Evolutionary conservation across 2,329 filamentous ascomycete genomes (phyloP).

Genomic region (Sarocladiaceae sp.): DNA sequence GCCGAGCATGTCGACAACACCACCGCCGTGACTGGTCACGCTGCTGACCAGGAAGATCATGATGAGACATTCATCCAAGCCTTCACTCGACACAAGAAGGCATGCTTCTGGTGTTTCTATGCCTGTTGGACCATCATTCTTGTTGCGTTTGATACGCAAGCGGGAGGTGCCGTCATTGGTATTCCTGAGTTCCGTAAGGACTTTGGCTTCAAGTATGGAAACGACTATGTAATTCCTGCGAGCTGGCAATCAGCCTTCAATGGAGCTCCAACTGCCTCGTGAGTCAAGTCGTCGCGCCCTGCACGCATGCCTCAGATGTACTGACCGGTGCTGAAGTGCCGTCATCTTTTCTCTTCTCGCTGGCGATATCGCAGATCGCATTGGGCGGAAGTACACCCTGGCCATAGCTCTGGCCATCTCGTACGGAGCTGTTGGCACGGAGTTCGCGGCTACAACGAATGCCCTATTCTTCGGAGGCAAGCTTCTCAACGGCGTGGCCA

Average conservation of each 20-base stretch:
- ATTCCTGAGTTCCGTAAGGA: conserved; percentile 42
- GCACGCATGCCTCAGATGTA: conserved; percentile 10
- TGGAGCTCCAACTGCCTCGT: conserved; percentile 35
- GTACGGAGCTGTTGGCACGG: conserved; percentile 33
- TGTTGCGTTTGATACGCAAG: conserved; percentile 36
- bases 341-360: conserved; percentile 20
- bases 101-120: conserved; percentile 31
- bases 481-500: conserved; percentile 36
- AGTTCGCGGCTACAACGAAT: conserved; percentile 36
- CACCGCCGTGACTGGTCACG: conserved; percentile 12
- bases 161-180: conserved; percentile 33
- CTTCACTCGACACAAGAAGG: conserved; percentile 20
- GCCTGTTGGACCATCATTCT: conserved; percentile 35
- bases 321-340: conserved; percentile 16
- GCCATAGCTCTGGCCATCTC: conserved; percentile 31
- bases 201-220: conserved; percentile 32
- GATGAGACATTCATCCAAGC: conserved; percentile 17
- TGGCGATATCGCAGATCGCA: conserved; percentile 29
- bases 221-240: conserved; percentile 33
- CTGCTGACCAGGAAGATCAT: conserved; percentile 23
- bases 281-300: conserved; percentile 12
- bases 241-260: conserved; percentile 43
- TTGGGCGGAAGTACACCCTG: conserved; percentile 28
- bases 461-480: conserved; percentile 36
- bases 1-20: neutral